Evolutionary conservation across 177 flowering plant species (phyloP), one percentile per base, ranked within the genome.

Genomic region (Vitis hybrid): DNA sequence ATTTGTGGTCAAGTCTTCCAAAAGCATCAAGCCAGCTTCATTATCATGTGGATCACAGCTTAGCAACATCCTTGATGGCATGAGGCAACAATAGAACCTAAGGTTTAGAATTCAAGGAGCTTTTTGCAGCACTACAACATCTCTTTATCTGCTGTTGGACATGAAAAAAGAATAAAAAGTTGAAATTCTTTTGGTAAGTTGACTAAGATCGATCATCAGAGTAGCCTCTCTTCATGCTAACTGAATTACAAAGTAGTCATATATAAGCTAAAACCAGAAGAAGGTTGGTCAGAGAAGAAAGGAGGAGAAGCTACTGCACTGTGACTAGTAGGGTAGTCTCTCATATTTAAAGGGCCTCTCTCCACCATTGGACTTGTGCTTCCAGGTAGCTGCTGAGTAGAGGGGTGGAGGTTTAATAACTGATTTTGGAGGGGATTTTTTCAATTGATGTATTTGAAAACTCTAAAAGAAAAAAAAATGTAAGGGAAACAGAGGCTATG

Each of bases 1-100:
- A 70, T 84, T 83, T 21, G 65, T 73, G 13, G 93, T 87, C 55
- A 89, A 76, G 21, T 89, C 82, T 69, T 87, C 89, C n/a, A 89
- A 32, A 18, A 84, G 77, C 74, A 81, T 75, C 76, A 82, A 46
- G 18, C 82, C 72, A 66, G 77, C 83, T 73, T 80, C 83, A 24
- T 61, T 35, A 69, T 87, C 84, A 52, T 80, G 74, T 20, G 84
- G 85, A 80, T 88, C 87, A 76, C 71, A 86, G 58, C 51, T 76
- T n/a, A 75, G 78, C 69, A 82, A 65, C 83, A 80, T 77, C 64
- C 27, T 78, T 67, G 20, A 24, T 53, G 48, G 32, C 55, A 24
- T 24, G 10, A 35, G 21, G 53, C 61, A 71, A 71, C n/a, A 11
- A 20, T 18, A 27, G 49, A 69, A 55, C 46, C 11, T 63, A 55